Percentiles rank a stretch among this genome's conserved stretches.
Conservation (phyloP, 176 grass and related monocot genomes). For the Cenchrus americanus region DNA sequence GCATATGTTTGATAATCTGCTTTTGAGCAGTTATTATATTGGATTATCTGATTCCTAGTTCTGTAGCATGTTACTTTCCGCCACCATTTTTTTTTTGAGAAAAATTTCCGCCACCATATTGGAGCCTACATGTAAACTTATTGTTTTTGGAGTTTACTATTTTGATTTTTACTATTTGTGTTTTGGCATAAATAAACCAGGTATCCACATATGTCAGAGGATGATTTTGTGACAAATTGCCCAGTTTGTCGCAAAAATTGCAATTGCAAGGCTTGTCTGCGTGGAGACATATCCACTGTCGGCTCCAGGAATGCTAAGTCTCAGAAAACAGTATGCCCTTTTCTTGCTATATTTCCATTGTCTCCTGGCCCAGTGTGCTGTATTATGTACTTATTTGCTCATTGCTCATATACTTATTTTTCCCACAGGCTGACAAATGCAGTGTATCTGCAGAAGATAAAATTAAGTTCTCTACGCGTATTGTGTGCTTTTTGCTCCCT, state of each 20-base stretch:
- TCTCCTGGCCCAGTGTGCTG: neutral
- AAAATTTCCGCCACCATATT: neutral
- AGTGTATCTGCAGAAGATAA: slow-evolving; percentile 25
- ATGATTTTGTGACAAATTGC: slow-evolving; percentile 44
- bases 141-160: neutral
- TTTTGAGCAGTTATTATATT: neutral
- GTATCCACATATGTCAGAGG: slow-evolving; percentile 66
- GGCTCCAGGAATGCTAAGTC: neutral
- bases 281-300: neutral
- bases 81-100: too few species aligned
- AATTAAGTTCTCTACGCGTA: slow-evolving; percentile 38
- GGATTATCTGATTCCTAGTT: neutral
- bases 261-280: slow-evolving; percentile 67
- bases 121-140: neutral
- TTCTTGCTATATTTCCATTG: neutral
- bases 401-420: neutral
- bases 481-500: slow-evolving; percentile 51
- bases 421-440: slow-evolving; percentile 29
- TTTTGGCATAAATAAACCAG: slow-evolving; percentile 34
- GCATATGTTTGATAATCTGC: neutral
- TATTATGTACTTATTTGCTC: neutral
- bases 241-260: slow-evolving; percentile 56
- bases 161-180: neutral
- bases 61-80: neutral
- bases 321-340: neutral